Evolutionary conservation across 1,139 yeast species (phyloP).

Genomic region (Pichia sorboxylosa): DNA sequence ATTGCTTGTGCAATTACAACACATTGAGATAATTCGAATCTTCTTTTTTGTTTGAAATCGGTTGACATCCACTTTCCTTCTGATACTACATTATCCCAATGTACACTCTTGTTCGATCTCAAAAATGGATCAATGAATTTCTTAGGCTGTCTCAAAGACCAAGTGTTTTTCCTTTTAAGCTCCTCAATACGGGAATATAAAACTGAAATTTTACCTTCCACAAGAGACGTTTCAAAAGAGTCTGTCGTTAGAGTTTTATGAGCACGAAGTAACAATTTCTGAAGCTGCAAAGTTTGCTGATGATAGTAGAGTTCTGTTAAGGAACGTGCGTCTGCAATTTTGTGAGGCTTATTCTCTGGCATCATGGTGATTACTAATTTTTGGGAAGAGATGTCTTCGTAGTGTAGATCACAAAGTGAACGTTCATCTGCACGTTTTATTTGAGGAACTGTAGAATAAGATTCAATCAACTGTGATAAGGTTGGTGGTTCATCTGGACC

Average conservation of each 20-base stretch:
- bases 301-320: slow-evolving; percentile 77
- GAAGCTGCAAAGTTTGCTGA: slow-evolving; percentile 78
- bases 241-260: slow-evolving; percentile 81
- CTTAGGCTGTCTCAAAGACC: slow-evolving; percentile 86
- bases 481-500: slow-evolving; percentile 19
- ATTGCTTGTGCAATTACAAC: slow-evolving; percentile 60
- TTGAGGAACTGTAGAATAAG: slow-evolving; percentile 14
- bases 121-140: slow-evolving; percentile 56
- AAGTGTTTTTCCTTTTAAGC: slow-evolving; percentile 70
- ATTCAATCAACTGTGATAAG: slow-evolving; percentile 19
- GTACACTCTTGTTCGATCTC: slow-evolving; percentile 29
- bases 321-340: slow-evolving; percentile 47
- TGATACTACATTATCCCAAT: slow-evolving; percentile 64
- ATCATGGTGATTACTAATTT: slow-evolving; percentile 31
- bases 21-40: slow-evolving; percentile 61
- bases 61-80: slow-evolving; percentile 82
- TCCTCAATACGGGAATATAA: slow-evolving; percentile 88
- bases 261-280: slow-evolving; percentile 69
- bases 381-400: slow-evolving; percentile 25
- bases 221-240: slow-evolving; percentile 68
- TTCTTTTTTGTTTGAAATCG: slow-evolving; percentile 63
- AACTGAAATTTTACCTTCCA: slow-evolving; percentile 93
- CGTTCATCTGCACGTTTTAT: slow-evolving; percentile 19
- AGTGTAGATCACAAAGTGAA: slow-evolving; percentile 22
- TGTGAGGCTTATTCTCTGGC: slow-evolving; percentile 38